Evolutionary conservation across 345 rosid species (phyloP), one percentile per base, ranked within the genome.

Genomic region (Microcos paniculata): DNA sequence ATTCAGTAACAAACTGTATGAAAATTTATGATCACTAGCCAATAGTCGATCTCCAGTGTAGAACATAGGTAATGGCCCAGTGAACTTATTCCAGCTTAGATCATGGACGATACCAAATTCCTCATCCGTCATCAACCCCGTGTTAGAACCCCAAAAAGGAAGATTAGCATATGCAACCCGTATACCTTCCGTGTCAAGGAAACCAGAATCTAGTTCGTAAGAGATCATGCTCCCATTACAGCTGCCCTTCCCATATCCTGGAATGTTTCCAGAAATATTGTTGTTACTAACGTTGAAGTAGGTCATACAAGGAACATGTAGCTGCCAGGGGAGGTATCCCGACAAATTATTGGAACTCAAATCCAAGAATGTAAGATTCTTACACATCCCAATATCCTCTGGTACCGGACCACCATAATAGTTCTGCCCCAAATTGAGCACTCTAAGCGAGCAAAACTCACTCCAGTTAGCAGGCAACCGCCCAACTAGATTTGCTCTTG

Each of bases 401-500:
- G 91, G 88, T 38, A 88, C 66, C 64, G 55, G 55, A 53, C 90
- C 89, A 2, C 57, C 67, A 52, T 85, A 33, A 58, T 81, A 80
- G 69, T 90, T 90, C 83, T 81, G 88, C 70, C 88, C 87, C 78
- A 90, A 49, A 69, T 90, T 86, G 56, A 90, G 74, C 12, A 84
- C 88, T 76, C 82, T 84, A 8, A 90, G 83, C 14, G 90, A 79
- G 84, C 94, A 90, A 8, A 82, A 74, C 46, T 70, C 48, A 7
- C 78, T 81, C 87, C 88, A 85, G 16, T 79, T 74, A 55, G 68
- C 72, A 1, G 94, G 88, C 88, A 90, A 80, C 52, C 79, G 67
- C 3, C 91, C 91, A 5, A 75, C 84, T 55, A 90, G 87, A 84
- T 90, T 90, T 1, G 88, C 91, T 58, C 94, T 84, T 1, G 94